Conservation (phyloP, 1,284 basidiomycete species). For the Apiotrichum montevideense region DNA sequence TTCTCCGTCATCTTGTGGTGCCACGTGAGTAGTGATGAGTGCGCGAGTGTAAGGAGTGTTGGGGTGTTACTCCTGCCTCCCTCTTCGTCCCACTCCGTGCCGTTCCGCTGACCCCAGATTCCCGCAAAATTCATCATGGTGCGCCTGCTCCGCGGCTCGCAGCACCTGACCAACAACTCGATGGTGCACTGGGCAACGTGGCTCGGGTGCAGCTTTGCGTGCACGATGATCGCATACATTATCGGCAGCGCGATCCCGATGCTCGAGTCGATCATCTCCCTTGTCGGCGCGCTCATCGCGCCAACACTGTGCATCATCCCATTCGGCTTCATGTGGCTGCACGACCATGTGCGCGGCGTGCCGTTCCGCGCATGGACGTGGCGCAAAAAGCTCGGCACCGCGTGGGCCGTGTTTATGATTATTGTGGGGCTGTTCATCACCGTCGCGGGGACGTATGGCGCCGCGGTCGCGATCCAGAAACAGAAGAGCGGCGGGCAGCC, state of each 20-base stretch:
- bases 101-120: slow-evolving; percentile 15
- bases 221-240: slow-evolving; percentile 29
- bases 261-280: slow-evolving; percentile 27
- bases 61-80: too few species aligned
- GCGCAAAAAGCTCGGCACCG: slow-evolving; percentile 2
- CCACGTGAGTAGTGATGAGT: background rate
- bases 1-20: slow-evolving; percentile 21
- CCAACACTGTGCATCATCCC: slow-evolving; percentile 30
- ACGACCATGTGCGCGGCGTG: slow-evolving; percentile 19
- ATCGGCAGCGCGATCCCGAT: slow-evolving; percentile 32
- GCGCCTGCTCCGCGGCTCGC: slow-evolving; percentile 25
- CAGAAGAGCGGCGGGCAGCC: slow-evolving; percentile 22
- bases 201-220: slow-evolving; percentile 20
- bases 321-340: slow-evolving; percentile 30
- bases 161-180: slow-evolving; percentile 27
- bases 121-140: slow-evolving; percentile 36
- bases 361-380: background rate
- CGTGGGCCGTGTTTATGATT: slow-evolving; percentile 17
- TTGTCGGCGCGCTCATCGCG: slow-evolving; percentile 35
- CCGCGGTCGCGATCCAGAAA: slow-evolving; percentile 27
- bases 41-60: too few species aligned
- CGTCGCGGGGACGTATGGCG: slow-evolving; percentile 33
- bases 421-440: slow-evolving; percentile 28
- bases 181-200: slow-evolving; percentile 33
- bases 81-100: too few species aligned